Conservation (phyloP, 148 eudicot species). For the Rhododendron simsii region DNA sequence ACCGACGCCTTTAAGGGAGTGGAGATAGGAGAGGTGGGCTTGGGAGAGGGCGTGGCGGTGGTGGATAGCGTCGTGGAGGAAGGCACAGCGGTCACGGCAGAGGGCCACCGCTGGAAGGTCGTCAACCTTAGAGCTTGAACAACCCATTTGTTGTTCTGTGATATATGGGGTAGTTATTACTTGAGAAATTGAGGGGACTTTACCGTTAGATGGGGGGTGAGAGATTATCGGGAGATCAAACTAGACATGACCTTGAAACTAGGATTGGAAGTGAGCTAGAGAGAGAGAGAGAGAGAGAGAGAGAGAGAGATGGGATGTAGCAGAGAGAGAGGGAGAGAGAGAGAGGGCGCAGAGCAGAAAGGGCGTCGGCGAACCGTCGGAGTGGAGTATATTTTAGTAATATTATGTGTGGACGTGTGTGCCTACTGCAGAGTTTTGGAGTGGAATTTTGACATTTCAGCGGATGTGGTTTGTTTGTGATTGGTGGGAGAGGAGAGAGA, state of each 20-base stretch:
- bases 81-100: constrained; percentile 57
- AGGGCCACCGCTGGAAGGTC: constrained; percentile 76
- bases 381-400: not conserved
- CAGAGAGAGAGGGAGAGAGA: not conserved
- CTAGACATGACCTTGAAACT: constrained; percentile 7
- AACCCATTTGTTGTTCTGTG: constrained; percentile 52
- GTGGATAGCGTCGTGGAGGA: constrained; percentile 49
- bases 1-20: constrained; percentile 57
- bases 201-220: not conserved
- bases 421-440: not conserved
- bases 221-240: constrained; percentile 5
- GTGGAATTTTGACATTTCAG: not conserved
- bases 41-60: constrained; percentile 65
- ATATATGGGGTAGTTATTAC: not conserved
- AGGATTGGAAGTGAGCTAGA: constrained; percentile 4
- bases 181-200: not conserved
- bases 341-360: too few species aligned
- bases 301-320: not conserved
- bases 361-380: not conserved
- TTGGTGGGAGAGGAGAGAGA: not conserved
- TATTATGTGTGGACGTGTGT: not conserved
- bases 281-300: constrained; percentile 5
- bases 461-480: not conserved
- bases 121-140: constrained; percentile 70
- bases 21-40: constrained; percentile 59